phyloP scores from a whole-genome alignment of 176 grass and related monocot genomes.

The Microstegium vimineum region DNA sequence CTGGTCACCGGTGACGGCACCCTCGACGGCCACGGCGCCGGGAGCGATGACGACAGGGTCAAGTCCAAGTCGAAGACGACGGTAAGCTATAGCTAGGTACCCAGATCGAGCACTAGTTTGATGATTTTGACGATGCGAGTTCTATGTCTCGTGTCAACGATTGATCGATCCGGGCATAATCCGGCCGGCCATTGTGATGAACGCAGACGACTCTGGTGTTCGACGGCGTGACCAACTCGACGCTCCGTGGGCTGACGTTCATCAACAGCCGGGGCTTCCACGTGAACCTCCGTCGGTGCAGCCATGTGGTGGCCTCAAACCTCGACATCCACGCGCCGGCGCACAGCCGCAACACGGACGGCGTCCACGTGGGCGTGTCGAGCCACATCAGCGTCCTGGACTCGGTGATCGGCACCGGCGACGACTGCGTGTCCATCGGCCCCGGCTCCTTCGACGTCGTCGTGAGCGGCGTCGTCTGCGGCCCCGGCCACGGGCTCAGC shows the following conservation, averaged over 20 bases:
- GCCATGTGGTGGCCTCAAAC: neutral
- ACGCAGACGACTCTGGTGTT: conserved; percentile 6
- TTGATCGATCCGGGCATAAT: no score
- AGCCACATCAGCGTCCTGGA: conserved; percentile 34
- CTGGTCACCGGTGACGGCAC: conserved; percentile 37
- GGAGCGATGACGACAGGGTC: neutral
- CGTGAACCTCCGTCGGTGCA: conserved; percentile 37
- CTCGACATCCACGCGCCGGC: conserved; percentile 39
- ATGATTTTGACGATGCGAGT: neutral
- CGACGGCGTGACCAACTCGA: conserved; percentile 19
- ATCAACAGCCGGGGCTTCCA: conserved; percentile 50
- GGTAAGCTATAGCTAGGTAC: neutral
- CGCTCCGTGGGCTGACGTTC: conserved; percentile 14
- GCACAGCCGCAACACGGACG: conserved; percentile 67
- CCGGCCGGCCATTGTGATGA: no score
- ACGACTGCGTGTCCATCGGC: conserved; percentile 69
- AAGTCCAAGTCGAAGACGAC: conserved; percentile 10
- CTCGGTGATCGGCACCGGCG: conserved; percentile 48
- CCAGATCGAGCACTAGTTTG: no score
- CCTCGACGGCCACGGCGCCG: conserved; percentile 31
- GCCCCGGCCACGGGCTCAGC: conserved; percentile 66
- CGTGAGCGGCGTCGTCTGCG: conserved; percentile 39
- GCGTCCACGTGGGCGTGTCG: conserved; percentile 45
- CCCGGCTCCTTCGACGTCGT: conserved; percentile 30
- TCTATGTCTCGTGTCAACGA: neutral